A percentile compares a stretch with the other conserved stretches of the same genome.
phyloP scores from a whole-genome alignment of 805 yeast genomes.

The Ogataea wickerhamii region DNA sequence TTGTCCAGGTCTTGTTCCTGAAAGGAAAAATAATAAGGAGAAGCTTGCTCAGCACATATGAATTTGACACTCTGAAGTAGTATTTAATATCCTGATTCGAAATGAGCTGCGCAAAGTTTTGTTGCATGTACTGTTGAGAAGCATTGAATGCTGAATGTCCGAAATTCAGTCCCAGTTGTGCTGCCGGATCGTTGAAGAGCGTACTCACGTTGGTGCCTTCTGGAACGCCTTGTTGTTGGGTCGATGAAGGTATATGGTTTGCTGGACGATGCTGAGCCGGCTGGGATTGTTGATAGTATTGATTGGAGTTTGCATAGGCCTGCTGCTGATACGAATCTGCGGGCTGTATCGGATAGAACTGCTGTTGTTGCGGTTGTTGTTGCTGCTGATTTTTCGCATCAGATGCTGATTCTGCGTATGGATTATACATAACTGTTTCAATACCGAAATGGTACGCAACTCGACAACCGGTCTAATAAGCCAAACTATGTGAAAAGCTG shows the following conservation, averaged over 20 bases:
- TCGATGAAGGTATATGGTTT: slow-evolving; percentile 6
- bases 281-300: slow-evolving; percentile 28
- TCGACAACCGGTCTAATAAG: too few species aligned
- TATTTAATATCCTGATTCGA: slow-evolving; percentile 62
- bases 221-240: slow-evolving; percentile 14
- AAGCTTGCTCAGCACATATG: slow-evolving; percentile 75
- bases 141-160: slow-evolving; percentile 82
- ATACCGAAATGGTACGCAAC: too few species aligned
- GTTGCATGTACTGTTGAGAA: slow-evolving; percentile 75
- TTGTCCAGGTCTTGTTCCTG: slow-evolving; percentile 77
- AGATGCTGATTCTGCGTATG: slow-evolving; percentile 37
- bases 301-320: slow-evolving; percentile 13
- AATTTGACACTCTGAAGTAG: slow-evolving; percentile 89
- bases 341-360: slow-evolving; percentile 11
- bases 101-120: slow-evolving; percentile 55
- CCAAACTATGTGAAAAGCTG: too few species aligned
- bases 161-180: slow-evolving; percentile 82
- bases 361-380: slow-evolving; percentile 20
- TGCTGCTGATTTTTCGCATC: slow-evolving; percentile 18
- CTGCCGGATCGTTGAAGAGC: slow-evolving; percentile 72
- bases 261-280: slow-evolving; percentile 23
- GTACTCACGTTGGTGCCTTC: slow-evolving; percentile 28
- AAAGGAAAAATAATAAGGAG: slow-evolving; percentile 80
- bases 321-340: slow-evolving; percentile 25
- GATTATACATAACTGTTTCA: slow-evolving; percentile 40